Evolutionary conservation across 2,329 filamentous ascomycete species (phyloP).

Genomic region (Colletotrichum graminicola): DNA sequence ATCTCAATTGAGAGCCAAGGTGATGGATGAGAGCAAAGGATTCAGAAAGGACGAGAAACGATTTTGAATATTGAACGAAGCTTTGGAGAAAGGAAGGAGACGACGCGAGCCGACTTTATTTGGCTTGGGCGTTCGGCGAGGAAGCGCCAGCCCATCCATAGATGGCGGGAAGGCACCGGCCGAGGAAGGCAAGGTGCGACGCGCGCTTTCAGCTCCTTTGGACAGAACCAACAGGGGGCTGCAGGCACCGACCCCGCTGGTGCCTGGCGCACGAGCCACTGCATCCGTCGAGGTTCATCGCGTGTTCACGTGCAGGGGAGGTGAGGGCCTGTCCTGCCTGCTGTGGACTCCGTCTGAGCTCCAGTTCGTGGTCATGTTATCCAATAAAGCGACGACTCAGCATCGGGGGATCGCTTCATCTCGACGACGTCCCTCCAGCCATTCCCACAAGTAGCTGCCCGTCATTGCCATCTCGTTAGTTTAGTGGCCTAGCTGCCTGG

Average conservation of each 20-base stretch:
- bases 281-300: neutral
- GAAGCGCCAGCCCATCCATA: neutral
- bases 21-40: neutral
- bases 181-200: conserved; percentile 14
- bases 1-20: neutral
- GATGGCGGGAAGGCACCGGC: neutral
- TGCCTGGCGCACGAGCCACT: conserved; percentile 42
- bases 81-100: neutral
- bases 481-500: neutral
- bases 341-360: neutral
- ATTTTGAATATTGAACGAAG: neutral
- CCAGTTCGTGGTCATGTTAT: neutral
- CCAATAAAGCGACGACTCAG: neutral
- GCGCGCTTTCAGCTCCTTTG: conserved; percentile 24
- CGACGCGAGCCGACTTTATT: neutral
- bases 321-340: neutral
- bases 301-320: conserved; percentile 28
- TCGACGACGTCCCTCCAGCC: neutral
- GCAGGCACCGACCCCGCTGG: conserved; percentile 37
- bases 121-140: conserved; percentile 2
- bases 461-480: neutral
- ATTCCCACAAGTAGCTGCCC: neutral
- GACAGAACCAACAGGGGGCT: conserved; percentile 25
- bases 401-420: neutral
- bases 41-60: neutral